Evolutionary conservation across 2,329 filamentous ascomycete species (phyloP).

Genomic region (Madurella fahalii): DNA sequence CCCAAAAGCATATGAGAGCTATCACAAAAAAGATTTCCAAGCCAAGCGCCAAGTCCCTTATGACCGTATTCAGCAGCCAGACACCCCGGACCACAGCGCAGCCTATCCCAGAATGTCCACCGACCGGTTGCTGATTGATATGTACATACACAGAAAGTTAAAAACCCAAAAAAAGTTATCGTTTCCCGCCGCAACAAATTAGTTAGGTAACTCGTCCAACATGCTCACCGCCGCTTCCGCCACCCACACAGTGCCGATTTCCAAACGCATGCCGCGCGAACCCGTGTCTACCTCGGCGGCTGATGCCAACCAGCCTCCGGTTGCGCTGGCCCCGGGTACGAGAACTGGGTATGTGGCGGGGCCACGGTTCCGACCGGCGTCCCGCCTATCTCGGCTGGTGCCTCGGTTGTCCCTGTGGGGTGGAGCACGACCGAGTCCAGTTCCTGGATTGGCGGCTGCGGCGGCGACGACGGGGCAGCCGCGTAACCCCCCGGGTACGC

Average conservation of each 20-base stretch:
- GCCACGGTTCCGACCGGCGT: conserved; percentile 13
- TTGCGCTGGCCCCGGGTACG: neutral
- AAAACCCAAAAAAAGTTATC: neutral
- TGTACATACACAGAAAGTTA: too few species aligned
- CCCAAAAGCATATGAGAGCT: too few species aligned
- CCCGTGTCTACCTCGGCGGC: neutral
- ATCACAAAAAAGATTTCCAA: too few species aligned
- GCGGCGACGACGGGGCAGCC: conserved; percentile 16
- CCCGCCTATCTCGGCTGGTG: conserved; percentile 29
- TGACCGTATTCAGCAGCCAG: neutral
- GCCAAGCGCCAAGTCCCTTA: too few species aligned
- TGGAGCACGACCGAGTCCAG: conserved; percentile 17
- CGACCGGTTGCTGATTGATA: neutral
- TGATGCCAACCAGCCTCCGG: neutral
- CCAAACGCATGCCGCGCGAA: neutral
- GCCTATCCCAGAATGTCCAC: neutral
- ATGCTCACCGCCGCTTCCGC: neutral
- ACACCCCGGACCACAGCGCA: neutral
- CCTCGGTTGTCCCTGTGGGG: conserved; percentile 3
- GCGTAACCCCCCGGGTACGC: conserved; percentile 6
- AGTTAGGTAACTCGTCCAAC: neutral
- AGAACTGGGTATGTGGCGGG: neutral
- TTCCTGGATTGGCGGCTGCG: conserved; percentile 5
- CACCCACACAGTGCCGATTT: neutral
- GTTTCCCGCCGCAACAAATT: neutral